Percentiles rank a stretch among this genome's conserved stretches.
Conservation (phyloP, 345 rosid genomes). For the Capsella bursapastoris region DNA sequence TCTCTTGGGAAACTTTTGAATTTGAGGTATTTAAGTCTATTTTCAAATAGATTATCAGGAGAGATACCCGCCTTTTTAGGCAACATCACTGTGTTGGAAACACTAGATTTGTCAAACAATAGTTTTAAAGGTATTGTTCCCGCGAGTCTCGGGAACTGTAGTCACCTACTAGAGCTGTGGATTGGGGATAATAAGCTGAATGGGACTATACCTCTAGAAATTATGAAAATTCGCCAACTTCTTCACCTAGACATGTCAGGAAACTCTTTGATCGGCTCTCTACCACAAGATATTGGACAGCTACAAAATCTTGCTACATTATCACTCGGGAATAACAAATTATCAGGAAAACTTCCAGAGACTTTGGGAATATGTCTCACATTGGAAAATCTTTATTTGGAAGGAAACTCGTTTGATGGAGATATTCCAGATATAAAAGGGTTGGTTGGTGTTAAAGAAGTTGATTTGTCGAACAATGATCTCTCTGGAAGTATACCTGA, state of each 20-base stretch:
- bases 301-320: neutral
- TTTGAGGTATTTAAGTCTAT: rapidly evolving
- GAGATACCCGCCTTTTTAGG: neutral
- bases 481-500: conserved; percentile 29
- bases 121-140: neutral
- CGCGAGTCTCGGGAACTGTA: neutral
- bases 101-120: neutral
- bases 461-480: neutral
- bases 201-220: neutral
- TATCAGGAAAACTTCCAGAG: neutral
- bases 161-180: rapidly evolving
- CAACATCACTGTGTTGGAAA: neutral
- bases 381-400: neutral
- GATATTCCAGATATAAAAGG: neutral
- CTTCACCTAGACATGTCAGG: neutral
- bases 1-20: neutral
- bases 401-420: conserved; percentile 19
- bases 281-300: neutral
- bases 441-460: neutral
- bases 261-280: neutral
- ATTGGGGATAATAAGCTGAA: neutral
- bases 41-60: neutral
- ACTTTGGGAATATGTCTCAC: too few relatives aligned
- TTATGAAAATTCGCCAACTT: neutral
- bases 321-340: neutral